Conservation (phyloP, 805 yeast species). For the Wickerhamomyces strasburgensis region DNA sequence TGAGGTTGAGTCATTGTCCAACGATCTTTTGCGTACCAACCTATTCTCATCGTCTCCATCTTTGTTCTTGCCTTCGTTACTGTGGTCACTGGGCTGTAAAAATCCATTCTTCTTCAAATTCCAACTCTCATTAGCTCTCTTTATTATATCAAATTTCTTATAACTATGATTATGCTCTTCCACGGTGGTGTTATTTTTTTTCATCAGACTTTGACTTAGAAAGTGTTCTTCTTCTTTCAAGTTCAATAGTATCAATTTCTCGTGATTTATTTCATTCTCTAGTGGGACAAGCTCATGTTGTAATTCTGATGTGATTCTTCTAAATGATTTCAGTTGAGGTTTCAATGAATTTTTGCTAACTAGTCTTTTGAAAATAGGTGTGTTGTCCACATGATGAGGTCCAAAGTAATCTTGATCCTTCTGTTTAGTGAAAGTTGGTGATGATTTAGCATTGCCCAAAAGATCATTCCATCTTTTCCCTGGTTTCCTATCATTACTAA, state of each 20-base stretch:
- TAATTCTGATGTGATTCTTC: conserved; percentile 21
- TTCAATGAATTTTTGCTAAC: conserved; percentile 20
- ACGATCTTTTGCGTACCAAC: conserved; percentile 19
- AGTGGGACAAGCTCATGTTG: conserved; percentile 22
- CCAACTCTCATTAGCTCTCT: conserved; percentile 26
- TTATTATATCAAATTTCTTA: conserved; percentile 25
- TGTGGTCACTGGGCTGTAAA: conserved; percentile 1
- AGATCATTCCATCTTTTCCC: neutral
- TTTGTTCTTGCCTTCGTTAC: conserved; percentile 4
- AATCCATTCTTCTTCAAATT: conserved; percentile 17
- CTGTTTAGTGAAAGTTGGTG: conserved; percentile 12
- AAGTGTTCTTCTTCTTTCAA: conserved; percentile 20
- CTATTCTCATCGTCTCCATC: neutral
- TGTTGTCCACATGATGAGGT: conserved; percentile 10
- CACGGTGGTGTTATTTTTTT: conserved; percentile 2
- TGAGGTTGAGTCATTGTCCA: conserved; percentile 11
- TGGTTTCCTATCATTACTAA: conserved; percentile 3
- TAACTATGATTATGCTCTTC: conserved; percentile 4
- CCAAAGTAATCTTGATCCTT: conserved; percentile 3
- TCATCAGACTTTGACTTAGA: conserved; percentile 4
- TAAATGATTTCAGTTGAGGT: conserved; percentile 25
- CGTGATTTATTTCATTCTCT: conserved; percentile 25
- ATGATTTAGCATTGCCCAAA: neutral
- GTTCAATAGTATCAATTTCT: conserved; percentile 23
- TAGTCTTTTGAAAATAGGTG: conserved; percentile 26